A percentile compares a stretch with the other conserved stretches of the same genome.
Evolutionary conservation across 1,284 basidiomycete genomes (phyloP).

Genomic region (Ganoderma lingzhi): DNA sequence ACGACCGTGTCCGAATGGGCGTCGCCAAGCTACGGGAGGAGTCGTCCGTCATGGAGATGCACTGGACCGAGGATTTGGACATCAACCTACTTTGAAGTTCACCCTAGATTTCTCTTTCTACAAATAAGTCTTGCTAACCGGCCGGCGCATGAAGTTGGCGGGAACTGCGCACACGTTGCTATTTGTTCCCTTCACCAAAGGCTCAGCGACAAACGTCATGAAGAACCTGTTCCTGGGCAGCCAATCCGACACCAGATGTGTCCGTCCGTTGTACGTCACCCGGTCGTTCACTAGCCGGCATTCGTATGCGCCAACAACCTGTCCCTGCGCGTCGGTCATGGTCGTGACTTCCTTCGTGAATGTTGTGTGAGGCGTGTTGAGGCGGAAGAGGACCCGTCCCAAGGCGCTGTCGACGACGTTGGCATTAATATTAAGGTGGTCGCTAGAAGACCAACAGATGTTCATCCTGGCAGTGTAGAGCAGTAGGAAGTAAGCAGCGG

Average conservation of each 20-base stretch:
- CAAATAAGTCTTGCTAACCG: constrained; percentile 5
- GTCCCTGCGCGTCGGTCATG: not conserved
- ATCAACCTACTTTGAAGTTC: constrained; percentile 1
- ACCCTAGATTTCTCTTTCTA: not conserved
- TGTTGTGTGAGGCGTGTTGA: not conserved
- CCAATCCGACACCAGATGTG: constrained; percentile 15
- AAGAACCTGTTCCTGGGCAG: constrained; percentile 13
- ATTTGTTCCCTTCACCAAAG: too few relatives aligned
- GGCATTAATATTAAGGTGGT: not conserved
- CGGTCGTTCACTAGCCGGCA: constrained; percentile 10
- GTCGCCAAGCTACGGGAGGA: constrained; percentile 5
- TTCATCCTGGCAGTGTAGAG: not conserved
- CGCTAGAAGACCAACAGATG: constrained; percentile 2
- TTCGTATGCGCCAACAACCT: constrained; percentile 16
- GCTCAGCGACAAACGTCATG: not conserved
- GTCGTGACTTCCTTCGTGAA: constrained; percentile 4
- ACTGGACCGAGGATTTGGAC: not conserved
- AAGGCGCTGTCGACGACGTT: constrained; percentile 7
- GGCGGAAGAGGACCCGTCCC: constrained; percentile 4
- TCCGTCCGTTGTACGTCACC: constrained; percentile 18
- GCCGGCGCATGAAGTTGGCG: not conserved
- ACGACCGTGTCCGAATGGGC: not conserved
- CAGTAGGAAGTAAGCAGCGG: not conserved
- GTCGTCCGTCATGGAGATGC: not conserved
- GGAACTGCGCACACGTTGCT: not conserved